Conservation (phyloP, 768 basidiomycete species). For the Heimioporus sp. region DNA sequence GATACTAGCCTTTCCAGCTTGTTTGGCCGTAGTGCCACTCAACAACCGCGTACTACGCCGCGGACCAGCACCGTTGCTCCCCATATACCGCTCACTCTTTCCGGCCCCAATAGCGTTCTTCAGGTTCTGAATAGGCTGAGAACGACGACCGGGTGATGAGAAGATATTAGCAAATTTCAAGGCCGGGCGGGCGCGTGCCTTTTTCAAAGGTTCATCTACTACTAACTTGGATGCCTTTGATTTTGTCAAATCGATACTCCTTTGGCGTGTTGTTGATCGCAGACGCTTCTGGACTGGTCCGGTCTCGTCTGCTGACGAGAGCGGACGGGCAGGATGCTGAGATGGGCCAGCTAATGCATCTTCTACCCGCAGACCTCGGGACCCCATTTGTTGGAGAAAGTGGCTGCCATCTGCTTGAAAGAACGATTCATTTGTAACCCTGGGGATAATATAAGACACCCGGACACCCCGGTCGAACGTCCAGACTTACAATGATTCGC, state of each 20-base stretch:
- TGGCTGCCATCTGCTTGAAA: slow-evolving; percentile 52
- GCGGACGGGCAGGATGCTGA: slow-evolving; percentile 58
- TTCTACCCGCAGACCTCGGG: slow-evolving; percentile 43
- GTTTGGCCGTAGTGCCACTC: slow-evolving; percentile 55
- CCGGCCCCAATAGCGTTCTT: slow-evolving; percentile 50
- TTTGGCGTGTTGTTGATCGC: slow-evolving; percentile 59
- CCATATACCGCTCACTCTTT: slow-evolving; percentile 49
- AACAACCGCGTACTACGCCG: slow-evolving; percentile 75
- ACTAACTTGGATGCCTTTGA: slow-evolving; percentile 59
- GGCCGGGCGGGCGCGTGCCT: slow-evolving; percentile 90
- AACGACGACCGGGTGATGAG: slow-evolving; percentile 82
- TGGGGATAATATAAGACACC: slow-evolving; percentile 25
- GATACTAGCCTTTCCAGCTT: slow-evolving; percentile 51
- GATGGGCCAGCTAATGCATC: slow-evolving; percentile 38
- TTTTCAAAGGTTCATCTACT: slow-evolving; percentile 75
- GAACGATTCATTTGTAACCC: slow-evolving; percentile 56
- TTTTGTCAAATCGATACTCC: slow-evolving; percentile 48
- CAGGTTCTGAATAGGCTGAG: slow-evolving; percentile 68
- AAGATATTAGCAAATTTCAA: slow-evolving; percentile 84
- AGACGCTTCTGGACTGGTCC: slow-evolving; percentile 76
- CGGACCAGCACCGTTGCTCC: slow-evolving; percentile 44
- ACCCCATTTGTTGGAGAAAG: slow-evolving; percentile 45
- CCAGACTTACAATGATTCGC: slow-evolving; percentile 60
- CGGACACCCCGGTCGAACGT: not conserved
- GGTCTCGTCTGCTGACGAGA: slow-evolving; percentile 80